These are phyloP conservation scores for Cadophora malorum DNA, from an alignment of 2,329 filamentous ascomycete species.

Conservation along the genomic window DNA sequence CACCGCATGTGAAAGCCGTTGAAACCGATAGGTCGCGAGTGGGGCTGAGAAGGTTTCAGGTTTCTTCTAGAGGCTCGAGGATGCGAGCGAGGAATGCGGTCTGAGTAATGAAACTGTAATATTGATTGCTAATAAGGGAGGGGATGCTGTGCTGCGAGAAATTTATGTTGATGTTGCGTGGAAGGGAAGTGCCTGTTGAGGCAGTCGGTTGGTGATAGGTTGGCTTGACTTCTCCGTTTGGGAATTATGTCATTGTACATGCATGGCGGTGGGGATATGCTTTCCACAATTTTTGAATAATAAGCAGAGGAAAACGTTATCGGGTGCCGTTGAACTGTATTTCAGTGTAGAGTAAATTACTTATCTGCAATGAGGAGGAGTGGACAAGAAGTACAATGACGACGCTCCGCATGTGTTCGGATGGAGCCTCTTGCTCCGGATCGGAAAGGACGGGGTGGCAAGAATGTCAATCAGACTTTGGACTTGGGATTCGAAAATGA, in stretches of 20 bases:
- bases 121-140: neutral
- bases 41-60: conserved; percentile 4
- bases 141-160: too few relatives aligned
- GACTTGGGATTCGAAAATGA: neutral
- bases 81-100: neutral
- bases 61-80: neutral
- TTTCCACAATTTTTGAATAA: neutral
- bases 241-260: conserved; percentile 13
- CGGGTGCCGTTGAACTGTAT: neutral
- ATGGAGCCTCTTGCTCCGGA: neutral
- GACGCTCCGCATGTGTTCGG: neutral
- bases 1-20: neutral
- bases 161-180: neutral
- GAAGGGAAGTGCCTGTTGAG: neutral
- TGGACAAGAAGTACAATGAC: neutral
- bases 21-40: neutral
- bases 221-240: neutral
- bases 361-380: neutral
- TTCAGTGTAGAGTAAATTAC: neutral
- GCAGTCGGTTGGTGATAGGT: neutral
- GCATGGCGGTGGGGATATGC: neutral
- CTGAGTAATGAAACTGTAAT: neutral
- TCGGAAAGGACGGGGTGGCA: conserved; percentile 10
- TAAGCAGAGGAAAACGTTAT: neutral
- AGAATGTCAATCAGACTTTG: neutral